Conservation (phyloP, 176 grass and related monocot species). For the Alopecurus myosuroides region DNA sequence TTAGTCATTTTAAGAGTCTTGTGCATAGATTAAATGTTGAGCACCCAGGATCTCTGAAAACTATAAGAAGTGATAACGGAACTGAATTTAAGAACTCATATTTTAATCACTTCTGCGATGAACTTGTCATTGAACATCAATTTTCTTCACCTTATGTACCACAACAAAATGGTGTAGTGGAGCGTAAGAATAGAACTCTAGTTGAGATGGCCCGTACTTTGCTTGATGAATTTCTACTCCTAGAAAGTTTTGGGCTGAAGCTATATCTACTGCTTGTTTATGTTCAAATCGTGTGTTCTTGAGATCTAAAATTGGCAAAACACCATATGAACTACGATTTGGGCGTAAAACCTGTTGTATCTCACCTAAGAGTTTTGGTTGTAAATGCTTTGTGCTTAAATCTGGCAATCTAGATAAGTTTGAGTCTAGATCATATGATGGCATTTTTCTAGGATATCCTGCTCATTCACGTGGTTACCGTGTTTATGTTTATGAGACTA, state of each 20-base stretch:
- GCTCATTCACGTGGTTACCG: background rate
- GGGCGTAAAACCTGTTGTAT: background rate
- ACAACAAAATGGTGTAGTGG: background rate
- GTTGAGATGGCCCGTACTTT: too few species aligned
- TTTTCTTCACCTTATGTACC: background rate
- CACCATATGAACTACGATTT: too few species aligned
- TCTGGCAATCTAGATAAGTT: background rate
- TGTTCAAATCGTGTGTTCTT: too few species aligned
- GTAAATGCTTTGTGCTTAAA: background rate
- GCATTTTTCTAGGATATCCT: background rate
- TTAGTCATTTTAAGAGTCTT: background rate
- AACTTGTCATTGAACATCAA: background rate
- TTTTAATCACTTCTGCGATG: background rate
- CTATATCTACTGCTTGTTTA: too few species aligned
- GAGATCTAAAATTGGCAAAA: too few species aligned
- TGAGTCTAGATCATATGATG: background rate
- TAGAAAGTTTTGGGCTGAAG: too few species aligned
- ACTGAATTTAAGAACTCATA: background rate
- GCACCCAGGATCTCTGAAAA: background rate
- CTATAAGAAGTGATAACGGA: background rate
- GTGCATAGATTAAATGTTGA: background rate
- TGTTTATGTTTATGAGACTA: background rate
- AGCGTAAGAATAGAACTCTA: too few species aligned
- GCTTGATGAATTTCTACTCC: too few species aligned
- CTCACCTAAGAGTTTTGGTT: slow-evolving; percentile 1